Evolutionary conservation across 257 asterid species (phyloP), one percentile per base, ranked within the genome.

Genomic region (Lycium ferocissimum): DNA sequence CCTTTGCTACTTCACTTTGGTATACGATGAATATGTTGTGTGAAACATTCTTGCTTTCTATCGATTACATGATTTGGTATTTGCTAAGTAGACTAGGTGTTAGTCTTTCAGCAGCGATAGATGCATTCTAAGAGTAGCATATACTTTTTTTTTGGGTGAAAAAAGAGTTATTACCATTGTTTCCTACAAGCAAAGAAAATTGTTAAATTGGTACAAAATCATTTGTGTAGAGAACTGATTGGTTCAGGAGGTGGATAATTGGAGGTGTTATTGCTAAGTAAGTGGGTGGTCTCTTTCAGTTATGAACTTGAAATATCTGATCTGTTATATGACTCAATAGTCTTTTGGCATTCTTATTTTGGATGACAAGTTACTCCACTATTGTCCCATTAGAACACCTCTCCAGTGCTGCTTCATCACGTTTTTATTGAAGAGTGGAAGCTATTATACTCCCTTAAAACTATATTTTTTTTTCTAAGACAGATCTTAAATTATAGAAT

Each of bases 341-440:
- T 47, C 59, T 73, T 73, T 73, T 73, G 80, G 59, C 6, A n/a
- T 73, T 47, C 59, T 4, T 45, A 47, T 73, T 47, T 73, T 73
- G 80, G 80, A 73, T 20, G 37, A n/a, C 59, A 45, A 45, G 80
- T 20, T 73, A 45, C 33, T 26, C 33, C 33, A 26, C 80, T 11
- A 10, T 72, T 73, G 80, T 47, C 43, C 12, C 38, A 22, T 49
- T 75, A 75, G 45, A 22, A 22, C 13, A 75, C 53, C 17, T 9
- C 20, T 75, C 62, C 62, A 26, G 62, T 75, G 45, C 4, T 12
- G 62, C 10, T 22, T 22, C 81, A 22, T 75, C 22, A 51, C 62
- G 15, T 49, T 12, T 49, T 75, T 75, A 49, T 12, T 8, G 7
- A 54, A 49, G 61, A 12, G 20, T 49, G 20, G 80, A 20, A 7